Base-by-base conservation (phyloP, 495 filamentous ascomycete genomes). In the Aspergillus baeticus region DNA sequence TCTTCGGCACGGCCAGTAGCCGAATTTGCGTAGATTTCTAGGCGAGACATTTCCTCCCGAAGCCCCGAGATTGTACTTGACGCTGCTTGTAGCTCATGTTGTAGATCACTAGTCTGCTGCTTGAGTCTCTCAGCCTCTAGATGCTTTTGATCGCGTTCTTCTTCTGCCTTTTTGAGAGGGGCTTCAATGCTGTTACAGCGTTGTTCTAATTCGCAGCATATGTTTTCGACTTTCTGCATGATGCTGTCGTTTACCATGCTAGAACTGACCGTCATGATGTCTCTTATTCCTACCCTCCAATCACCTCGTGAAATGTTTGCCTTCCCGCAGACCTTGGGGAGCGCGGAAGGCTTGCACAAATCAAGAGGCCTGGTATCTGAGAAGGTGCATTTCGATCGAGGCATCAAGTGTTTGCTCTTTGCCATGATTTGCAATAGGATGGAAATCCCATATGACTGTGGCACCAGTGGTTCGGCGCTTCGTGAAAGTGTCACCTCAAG, bases 201-300 rank as follows among this genome's bases (percentile, higher is more conserved):
- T 44, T 69, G 67, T 54, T 86, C 83, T 5, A 85, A 69, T 42
- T 85, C 80, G 15, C 72, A 70, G 58, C 82, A 85, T 15, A 78
- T 69, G 14, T 77, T 70, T 38, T 76, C 76, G 6, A 85, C 68
- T 34, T 72, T 77, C 20, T 70, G 70, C 20, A 84, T 65, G 22
- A 83, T 64, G 21, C 55, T 60, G 13, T 79, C 66, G 11, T 77
- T 69, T 20, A 71, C 69, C 21, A 62, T 54, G 2, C 62, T 60
- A 8, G 75, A 66, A 60, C 68, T 69, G 37, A 64, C 64, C 33
- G 67, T 64, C 18, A 78, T 62, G 1, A 69, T 59, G 13, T 71
- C 63, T 2, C 65, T 60, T 5, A 85, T 51, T 1, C 63, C 66
- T 11, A 64, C 57, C 54, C 70, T 76, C 82, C 80, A 84, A 52